Conservation (phyloP, 2,329 filamentous ascomycete genomes). For the Neofusicoccum ribis region DNA sequence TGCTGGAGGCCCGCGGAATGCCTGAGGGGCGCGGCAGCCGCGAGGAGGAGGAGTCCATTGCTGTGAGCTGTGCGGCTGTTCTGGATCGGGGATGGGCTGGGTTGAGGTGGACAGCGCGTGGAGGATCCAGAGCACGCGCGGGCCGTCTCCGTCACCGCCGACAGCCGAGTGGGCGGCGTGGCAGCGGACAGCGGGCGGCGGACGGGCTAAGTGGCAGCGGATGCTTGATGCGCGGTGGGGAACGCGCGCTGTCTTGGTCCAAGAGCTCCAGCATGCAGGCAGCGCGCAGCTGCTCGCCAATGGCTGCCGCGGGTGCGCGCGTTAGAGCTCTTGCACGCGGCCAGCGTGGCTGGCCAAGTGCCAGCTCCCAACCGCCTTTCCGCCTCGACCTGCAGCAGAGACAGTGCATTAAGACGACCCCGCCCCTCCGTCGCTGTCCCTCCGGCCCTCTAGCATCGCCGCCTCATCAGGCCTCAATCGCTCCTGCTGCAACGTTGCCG, state of each 20-base stretch:
- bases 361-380: constrained; percentile 8
- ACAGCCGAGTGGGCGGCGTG: neutral
- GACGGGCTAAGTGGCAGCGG: neutral
- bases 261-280: neutral
- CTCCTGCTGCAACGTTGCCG: constrained; percentile 25
- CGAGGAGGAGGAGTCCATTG: constrained; percentile 33
- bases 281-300: neutral
- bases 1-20: constrained; percentile 23
- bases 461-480: constrained; percentile 22
- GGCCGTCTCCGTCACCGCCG: neutral
- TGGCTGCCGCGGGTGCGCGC: neutral
- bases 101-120: neutral
- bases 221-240: neutral
- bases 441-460: constrained; percentile 12
- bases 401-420: constrained; percentile 1
- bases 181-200: neutral
- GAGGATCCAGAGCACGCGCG: too few species aligned
- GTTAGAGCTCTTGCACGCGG: neutral
- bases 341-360: constrained; percentile 4
- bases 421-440: constrained; percentile 3
- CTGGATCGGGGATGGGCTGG: constrained; percentile 21
- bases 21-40: constrained; percentile 24
- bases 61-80: constrained; percentile 19
- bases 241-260: neutral
- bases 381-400: neutral